Percentiles rank a stretch among this genome's conserved stretches.
phyloP scores from a whole-genome alignment of 768 basidiomycete species.

The Gloeostereum incarnatum region DNA sequence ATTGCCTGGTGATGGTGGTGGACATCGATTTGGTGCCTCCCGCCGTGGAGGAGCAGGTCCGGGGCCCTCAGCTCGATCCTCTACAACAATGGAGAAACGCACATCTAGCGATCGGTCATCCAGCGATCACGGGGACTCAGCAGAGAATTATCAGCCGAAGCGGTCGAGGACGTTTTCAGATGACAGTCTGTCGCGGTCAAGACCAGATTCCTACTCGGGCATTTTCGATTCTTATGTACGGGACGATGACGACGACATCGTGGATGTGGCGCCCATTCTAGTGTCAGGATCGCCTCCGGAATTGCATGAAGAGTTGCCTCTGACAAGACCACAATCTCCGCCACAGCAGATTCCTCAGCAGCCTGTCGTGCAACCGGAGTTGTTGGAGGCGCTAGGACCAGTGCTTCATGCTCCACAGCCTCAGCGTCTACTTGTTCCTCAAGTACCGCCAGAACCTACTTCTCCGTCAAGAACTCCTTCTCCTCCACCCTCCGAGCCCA shows the following conservation, averaged over 20 bases:
- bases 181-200: conserved; percentile 27
- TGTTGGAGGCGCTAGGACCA: conserved; percentile 25
- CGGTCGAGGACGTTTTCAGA: conserved; percentile 36
- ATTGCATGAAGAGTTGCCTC: conserved; percentile 10
- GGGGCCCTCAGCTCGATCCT: conserved; percentile 8
- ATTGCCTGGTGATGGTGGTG: conserved; percentile 65
- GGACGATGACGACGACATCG: conserved; percentile 42
- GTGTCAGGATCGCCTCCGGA: conserved; percentile 21
- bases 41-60: conserved; percentile 21
- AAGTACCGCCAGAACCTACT: conserved; percentile 22
- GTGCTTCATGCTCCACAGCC: conserved; percentile 63
- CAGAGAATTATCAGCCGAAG: conserved; percentile 22
- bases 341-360: conserved; percentile 20
- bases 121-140: conserved; percentile 55
- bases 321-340: conserved; percentile 10
- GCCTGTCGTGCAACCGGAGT: conserved; percentile 12
- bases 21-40: conserved; percentile 68
- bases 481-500: conserved; percentile 23
- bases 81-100: conserved; percentile 33
- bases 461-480: conserved; percentile 52
- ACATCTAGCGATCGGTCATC: conserved; percentile 67
- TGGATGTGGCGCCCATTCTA: conserved; percentile 17
- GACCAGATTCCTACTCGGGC: conserved; percentile 71
- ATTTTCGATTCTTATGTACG: conserved; percentile 80
- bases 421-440: conserved; percentile 38